Percentiles rank a stretch among this genome's conserved stretches.
Conservation (phyloP, 106 monocot species). For the Alisma plantagoaquatica region DNA sequence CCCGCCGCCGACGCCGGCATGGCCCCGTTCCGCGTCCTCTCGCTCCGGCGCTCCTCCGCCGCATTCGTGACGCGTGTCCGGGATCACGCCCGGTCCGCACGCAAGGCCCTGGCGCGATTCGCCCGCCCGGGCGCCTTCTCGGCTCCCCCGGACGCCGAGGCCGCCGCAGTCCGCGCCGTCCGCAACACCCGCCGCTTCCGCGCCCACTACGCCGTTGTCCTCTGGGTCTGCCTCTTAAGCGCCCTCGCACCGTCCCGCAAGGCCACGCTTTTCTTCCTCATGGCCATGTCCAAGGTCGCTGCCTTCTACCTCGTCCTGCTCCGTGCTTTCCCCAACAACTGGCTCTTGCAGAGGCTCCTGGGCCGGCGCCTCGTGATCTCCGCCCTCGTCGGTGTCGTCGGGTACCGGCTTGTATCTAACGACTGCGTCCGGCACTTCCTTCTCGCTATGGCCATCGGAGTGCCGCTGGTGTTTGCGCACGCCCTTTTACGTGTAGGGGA, state of each 20-base stretch:
- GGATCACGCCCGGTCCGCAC: slow-evolving; percentile 28
- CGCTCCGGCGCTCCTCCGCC: slow-evolving; percentile 6
- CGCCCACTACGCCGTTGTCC: slow-evolving; percentile 29
- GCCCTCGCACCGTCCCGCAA: slow-evolving; percentile 24
- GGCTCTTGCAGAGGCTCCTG: slow-evolving; percentile 17
- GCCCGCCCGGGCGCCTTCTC: slow-evolving; percentile 8
- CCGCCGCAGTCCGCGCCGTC: slow-evolving; percentile 10
- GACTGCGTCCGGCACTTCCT: slow-evolving; percentile 20
- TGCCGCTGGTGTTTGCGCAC: slow-evolving; percentile 23
- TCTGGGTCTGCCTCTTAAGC: slow-evolving; percentile 28
- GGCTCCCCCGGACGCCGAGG: background rate
- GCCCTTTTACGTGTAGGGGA: slow-evolving; percentile 18
- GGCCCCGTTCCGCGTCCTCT: slow-evolving; percentile 11
- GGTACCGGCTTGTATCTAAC: slow-evolving; percentile 19
- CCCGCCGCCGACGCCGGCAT: slow-evolving; percentile 10
- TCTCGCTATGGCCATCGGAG: slow-evolving; percentile 11
- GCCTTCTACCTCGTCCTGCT: slow-evolving; percentile 35
- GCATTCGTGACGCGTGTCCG: background rate
- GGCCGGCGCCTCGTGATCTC: slow-evolving; percentile 19
- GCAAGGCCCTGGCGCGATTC: slow-evolving; percentile 22
- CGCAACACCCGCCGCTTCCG: slow-evolving; percentile 32
- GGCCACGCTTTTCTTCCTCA: slow-evolving; percentile 36
- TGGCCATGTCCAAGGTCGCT: slow-evolving; percentile 35
- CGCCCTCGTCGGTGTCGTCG: slow-evolving; percentile 15
- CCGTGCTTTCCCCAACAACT: slow-evolving; percentile 20